These are phyloP conservation scores for Kuraishia piskuri DNA, from an alignment of 805 yeast species.

Conservation along the genomic window DNA sequence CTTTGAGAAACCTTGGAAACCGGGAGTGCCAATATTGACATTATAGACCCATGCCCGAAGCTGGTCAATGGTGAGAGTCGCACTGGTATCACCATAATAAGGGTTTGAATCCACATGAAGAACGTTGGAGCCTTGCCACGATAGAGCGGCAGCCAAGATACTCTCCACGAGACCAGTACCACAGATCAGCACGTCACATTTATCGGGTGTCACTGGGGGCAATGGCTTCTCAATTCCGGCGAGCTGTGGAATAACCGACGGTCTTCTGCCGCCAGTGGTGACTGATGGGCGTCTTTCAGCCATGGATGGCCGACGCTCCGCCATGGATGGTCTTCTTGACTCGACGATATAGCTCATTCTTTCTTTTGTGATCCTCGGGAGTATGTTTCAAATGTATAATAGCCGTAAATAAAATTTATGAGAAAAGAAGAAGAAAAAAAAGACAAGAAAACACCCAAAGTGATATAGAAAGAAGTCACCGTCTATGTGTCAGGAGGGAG, in stretches of 20 bases:
- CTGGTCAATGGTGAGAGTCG: conserved; percentile 84
- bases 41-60: conserved; percentile 72
- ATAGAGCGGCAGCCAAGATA: conserved; percentile 83
- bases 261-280: conserved; percentile 15
- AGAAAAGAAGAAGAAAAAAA: too few species aligned
- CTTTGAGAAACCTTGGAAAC: conserved; percentile 32
- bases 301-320: conserved; percentile 55
- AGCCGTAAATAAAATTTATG: not conserved
- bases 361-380: not conserved
- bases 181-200: conserved; percentile 81
- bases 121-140: conserved; percentile 98
- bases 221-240: conserved; percentile 74
- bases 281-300: conserved; percentile 27
- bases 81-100: conserved; percentile 83
- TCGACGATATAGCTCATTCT: conserved; percentile 7
- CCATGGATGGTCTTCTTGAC: conserved; percentile 46
- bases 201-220: conserved; percentile 52
- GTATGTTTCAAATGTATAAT: too few species aligned
- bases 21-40: conserved; percentile 40
- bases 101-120: conserved; percentile 80
- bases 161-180: conserved; percentile 92
- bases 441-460: too few species aligned
- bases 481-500: too few species aligned
- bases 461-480: too few species aligned
- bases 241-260: conserved; percentile 51